Percentiles rank a stretch among this genome's conserved stretches.
These are phyloP conservation scores for Cryptococcus depauperatus DNA, from an alignment of 1,284 basidiomycete species.

Conservation along the genomic window DNA sequence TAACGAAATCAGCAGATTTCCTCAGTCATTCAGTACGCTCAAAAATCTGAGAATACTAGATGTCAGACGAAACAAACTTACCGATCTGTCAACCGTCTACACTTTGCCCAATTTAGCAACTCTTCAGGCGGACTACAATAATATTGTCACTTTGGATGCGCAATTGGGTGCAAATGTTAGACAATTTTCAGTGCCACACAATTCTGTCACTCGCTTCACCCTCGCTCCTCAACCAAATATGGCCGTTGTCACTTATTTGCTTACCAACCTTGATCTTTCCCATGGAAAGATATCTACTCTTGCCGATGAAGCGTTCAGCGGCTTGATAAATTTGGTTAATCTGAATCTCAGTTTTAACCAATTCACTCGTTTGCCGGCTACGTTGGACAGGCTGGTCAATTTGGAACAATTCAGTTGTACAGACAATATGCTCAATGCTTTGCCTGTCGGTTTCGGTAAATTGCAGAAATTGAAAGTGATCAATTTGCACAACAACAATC, in stretches of 20 bases:
- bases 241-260: slow-evolving; percentile 52
- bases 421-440: slow-evolving; percentile 73
- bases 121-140: slow-evolving; percentile 72
- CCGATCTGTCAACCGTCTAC: slow-evolving; percentile 62
- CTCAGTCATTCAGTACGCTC: slow-evolving; percentile 59
- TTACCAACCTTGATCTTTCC: slow-evolving; percentile 80
- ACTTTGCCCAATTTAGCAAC: slow-evolving; percentile 61
- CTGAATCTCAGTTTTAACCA: slow-evolving; percentile 80
- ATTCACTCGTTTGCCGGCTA: slow-evolving; percentile 74
- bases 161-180: slow-evolving; percentile 58
- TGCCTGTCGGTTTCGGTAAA: slow-evolving; percentile 71
- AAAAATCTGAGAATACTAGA: slow-evolving; percentile 63
- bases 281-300: slow-evolving; percentile 82
- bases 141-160: slow-evolving; percentile 68
- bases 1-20: slow-evolving; percentile 74
- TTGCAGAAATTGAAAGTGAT: slow-evolving; percentile 69
- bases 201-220: slow-evolving; percentile 60
- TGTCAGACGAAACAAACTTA: slow-evolving; percentile 72
- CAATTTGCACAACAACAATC: slow-evolving; percentile 86
- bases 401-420: slow-evolving; percentile 75
- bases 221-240: slow-evolving; percentile 56
- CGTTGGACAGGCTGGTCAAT: slow-evolving; percentile 62
- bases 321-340: slow-evolving; percentile 62
- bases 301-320: slow-evolving; percentile 62
- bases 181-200: slow-evolving; percentile 47